phyloP scores from a whole-genome alignment of 2,329 filamentous ascomycete species.

The Biscogniauxia sp. region DNA sequence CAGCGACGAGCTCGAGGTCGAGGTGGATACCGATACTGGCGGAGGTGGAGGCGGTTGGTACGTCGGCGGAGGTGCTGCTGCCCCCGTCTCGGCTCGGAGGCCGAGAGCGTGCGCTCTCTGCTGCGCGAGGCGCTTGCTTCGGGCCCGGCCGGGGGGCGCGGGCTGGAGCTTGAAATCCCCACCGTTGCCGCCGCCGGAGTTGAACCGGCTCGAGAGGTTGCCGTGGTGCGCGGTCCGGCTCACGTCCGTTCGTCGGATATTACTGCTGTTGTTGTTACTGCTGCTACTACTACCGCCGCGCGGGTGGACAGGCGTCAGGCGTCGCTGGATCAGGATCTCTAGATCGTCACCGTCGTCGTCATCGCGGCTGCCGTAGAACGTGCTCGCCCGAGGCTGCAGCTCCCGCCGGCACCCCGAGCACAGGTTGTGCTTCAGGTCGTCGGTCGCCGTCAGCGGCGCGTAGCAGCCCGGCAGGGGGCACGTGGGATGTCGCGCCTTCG shows the following conservation, averaged over 20 bases:
- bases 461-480: conserved; percentile 24
- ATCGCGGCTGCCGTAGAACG: conserved; percentile 9
- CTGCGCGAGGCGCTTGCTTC: background rate
- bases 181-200: background rate
- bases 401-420: conserved; percentile 22
- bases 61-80: no score
- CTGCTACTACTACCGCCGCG: background rate
- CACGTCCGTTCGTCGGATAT: no score
- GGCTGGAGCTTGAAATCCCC: conserved; percentile 22
- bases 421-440: conserved; percentile 20
- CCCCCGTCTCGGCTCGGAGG: background rate
- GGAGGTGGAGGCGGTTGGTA: no score
- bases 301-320: no score
- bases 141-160: conserved; percentile 11
- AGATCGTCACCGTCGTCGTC: background rate
- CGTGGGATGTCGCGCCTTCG: no score
- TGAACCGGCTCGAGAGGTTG: conserved; percentile 7
- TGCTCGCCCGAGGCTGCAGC: conserved; percentile 23
- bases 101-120: background rate
- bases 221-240: no score
- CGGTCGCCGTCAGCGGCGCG: conserved; percentile 6
- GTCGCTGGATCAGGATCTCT: background rate
- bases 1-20: background rate
- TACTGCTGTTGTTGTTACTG: background rate
- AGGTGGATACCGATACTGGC: background rate